Evolutionary conservation across 805 yeast genomes (phyloP), one percentile per base, ranked within the genome.

Genomic region (Saccharomycopsis sp.): DNA sequence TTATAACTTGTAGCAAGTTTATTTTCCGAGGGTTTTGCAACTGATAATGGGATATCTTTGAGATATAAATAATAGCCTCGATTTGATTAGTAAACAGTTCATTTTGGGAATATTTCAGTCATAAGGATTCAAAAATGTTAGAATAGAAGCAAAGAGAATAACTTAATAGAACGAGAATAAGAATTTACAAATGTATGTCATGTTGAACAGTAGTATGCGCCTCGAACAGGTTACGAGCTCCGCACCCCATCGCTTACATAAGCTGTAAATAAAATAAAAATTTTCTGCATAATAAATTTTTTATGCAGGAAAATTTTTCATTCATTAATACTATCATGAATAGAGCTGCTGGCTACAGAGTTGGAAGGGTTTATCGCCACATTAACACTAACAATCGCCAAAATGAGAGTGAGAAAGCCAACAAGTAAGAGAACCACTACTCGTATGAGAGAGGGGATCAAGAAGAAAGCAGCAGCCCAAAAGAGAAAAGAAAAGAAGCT

Each of bases 401-500:
- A 44, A 44, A 44, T 44, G 49, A 44, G 49, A 44, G 49, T 44
- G 19, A 44, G 49, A 61, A 57, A 62, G 35, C 64, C 64, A 35
- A 86, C 91, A 47, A 87, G 96, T 61, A 94, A 93, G 75, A 84
- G 98, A 75, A 79, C 85, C 56, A 82, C 94, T 69, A 93, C 98
- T 67, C 90, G 96, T 72, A 83, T 92, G 89, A 84, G 91, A 69
- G 97, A 92, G 72, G 99, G 99, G 63, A 91, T 94, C 71, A 87
- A 89, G 77, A 94, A 91, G 82, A 94, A 94, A 75, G 92, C 96
- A 2, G 82, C 93, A 49, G 97, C 98, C 5, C 93, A 92, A 66
- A 81, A 86, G 64, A 84, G 96, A 73, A 94, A 94, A 70, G 87
- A 88, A 70, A 81, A 79, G 66, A 94, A 94, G 75, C 64, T 71